These are phyloP conservation scores for Aurantiochytrium sp. DNA, from an alignment of 108 stramenopile species.

Conservation along the genomic window DNA sequence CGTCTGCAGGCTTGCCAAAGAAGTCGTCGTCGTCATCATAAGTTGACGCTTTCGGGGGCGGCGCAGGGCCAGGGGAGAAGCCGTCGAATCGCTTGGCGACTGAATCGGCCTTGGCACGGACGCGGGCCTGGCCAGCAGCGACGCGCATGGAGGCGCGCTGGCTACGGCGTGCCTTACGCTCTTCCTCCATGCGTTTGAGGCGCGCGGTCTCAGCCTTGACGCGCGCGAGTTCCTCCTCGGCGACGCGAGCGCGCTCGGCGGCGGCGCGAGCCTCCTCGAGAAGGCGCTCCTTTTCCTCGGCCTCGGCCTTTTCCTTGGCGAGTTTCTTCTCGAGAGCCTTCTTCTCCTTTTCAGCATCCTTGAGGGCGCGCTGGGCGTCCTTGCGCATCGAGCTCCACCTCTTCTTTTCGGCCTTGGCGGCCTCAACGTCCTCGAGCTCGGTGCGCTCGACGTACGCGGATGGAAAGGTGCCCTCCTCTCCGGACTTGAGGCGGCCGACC, in stretches of 20 bases:
- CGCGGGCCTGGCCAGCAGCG: neutral
- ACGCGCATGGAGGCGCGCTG: neutral
- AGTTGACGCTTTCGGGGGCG: neutral
- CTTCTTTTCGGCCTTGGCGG: slow-evolving; percentile 14
- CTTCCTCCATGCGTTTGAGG: neutral
- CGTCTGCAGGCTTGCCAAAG: neutral
- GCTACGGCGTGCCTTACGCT: neutral
- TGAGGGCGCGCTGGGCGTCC: neutral
- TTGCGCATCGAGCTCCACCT: neutral
- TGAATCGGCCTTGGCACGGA: neutral
- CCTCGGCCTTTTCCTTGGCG: neutral
- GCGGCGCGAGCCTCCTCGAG: neutral
- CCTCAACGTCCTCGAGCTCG: neutral
- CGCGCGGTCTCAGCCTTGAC: neutral
- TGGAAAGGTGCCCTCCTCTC: neutral
- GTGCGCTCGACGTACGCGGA: neutral
- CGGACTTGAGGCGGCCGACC: neutral
- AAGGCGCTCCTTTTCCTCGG: neutral
- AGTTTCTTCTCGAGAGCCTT: neutral
- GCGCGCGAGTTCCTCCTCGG: slow-evolving; percentile 7
- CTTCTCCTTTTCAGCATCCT: neutral
- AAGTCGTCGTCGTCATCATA: neutral
- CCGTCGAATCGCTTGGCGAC: neutral
- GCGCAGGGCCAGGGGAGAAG: neutral
- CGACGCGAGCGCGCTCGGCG: neutral